phyloP scores from a whole-genome alignment of 257 asterid species.

The Cinchona pubescens region DNA sequence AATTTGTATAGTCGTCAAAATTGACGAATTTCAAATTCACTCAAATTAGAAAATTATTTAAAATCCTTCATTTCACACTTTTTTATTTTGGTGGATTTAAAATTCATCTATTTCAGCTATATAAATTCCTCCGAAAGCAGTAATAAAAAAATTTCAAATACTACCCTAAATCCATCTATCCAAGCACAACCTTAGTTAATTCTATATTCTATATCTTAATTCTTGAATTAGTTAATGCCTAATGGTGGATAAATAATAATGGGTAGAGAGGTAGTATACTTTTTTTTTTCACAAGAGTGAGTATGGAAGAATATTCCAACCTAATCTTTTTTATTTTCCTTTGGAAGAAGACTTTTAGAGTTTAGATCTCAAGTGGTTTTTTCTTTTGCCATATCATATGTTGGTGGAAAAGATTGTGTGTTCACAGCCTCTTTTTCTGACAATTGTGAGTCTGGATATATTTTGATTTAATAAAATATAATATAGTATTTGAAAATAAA shows the following conservation, averaged over 20 bases:
- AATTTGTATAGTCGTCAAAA: too few relatives aligned
- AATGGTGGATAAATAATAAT: too few relatives aligned
- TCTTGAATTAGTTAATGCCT: not conserved
- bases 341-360: constrained; percentile 8
- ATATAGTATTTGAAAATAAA: not conserved
- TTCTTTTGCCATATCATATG: constrained; percentile 12
- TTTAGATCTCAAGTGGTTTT: constrained; percentile 4
- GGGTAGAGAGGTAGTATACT: not conserved
- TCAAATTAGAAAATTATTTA: too few relatives aligned
- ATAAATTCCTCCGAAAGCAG: too few relatives aligned
- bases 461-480: constrained; percentile 9
- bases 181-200: too few relatives aligned
- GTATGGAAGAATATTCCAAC: constrained; percentile 8
- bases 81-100: too few relatives aligned
- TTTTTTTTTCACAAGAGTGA: constrained; percentile 15
- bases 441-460: constrained; percentile 4
- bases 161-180: too few relatives aligned
- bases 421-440: constrained; percentile 28
- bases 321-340: constrained; percentile 8
- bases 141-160: too few relatives aligned
- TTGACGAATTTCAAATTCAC: too few relatives aligned
- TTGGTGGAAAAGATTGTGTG: constrained; percentile 6
- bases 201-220: not conserved
- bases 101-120: too few relatives aligned
- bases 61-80: too few relatives aligned